These are phyloP conservation scores for Lipomyces oligophaga DNA, from an alignment of 805 yeast species.

Conservation along the genomic window DNA sequence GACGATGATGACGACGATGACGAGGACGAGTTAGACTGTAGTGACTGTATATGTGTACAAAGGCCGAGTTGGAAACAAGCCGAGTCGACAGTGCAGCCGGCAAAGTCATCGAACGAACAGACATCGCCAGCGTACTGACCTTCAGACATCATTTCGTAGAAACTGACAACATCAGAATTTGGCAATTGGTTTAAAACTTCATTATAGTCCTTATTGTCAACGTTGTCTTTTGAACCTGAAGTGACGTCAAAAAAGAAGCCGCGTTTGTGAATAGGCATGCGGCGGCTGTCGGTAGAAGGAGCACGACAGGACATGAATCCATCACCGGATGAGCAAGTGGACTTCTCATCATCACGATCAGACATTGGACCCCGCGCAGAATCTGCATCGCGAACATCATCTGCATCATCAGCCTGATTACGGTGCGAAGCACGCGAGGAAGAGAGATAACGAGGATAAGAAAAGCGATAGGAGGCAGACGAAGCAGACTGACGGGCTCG, in stretches of 20 bases:
- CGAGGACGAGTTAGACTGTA: not conserved
- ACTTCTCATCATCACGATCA: not conserved
- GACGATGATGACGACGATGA: not conserved
- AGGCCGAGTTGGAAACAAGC: constrained; percentile 23
- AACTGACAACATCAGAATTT: constrained; percentile 4
- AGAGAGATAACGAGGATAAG: not conserved
- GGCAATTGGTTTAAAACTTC: no score
- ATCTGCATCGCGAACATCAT: no score
- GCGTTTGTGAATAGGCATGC: not conserved
- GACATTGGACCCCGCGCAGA: not conserved
- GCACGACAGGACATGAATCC: constrained; percentile 26
- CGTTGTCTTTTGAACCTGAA: no score
- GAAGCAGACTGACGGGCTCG: not conserved
- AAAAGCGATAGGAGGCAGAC: not conserved
- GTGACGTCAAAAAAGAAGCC: no score
- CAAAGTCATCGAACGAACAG: constrained; percentile 6
- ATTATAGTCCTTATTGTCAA: no score
- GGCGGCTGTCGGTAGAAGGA: not conserved
- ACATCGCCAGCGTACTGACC: constrained; percentile 15
- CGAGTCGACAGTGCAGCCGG: constrained; percentile 11
- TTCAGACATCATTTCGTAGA: constrained; percentile 8
- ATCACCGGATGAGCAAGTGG: constrained; percentile 24
- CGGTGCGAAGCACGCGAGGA: not conserved
- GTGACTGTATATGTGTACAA: constrained; percentile 5
- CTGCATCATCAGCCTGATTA: no score